These are phyloP conservation scores for Apostasia ramifera DNA, from an alignment of 106 monocot genomes.

Conservation along the genomic window DNA sequence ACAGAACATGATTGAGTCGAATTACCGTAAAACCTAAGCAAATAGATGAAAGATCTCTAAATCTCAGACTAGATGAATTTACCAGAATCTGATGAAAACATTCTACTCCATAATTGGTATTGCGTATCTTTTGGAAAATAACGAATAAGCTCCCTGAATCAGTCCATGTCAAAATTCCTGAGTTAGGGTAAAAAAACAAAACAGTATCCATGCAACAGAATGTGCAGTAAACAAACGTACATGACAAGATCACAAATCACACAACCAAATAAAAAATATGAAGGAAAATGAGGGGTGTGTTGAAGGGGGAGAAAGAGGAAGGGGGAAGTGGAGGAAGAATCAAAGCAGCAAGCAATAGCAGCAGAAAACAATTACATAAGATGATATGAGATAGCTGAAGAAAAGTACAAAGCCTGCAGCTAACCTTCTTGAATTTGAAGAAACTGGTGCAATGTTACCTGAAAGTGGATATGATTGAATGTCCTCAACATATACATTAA, in stretches of 20 bases:
- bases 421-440: conserved; percentile 25
- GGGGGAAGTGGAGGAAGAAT: too few relatives aligned
- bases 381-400: background rate
- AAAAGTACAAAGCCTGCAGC: background rate
- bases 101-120: conserved; percentile 49
- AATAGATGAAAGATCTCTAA: background rate
- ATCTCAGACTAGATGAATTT: background rate
- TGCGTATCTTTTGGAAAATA: conserved; percentile 33
- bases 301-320: background rate
- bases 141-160: conserved; percentile 36
- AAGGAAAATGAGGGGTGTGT: background rate
- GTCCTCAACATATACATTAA: background rate
- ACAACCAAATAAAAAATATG: conserved; percentile 1
- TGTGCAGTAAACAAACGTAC: background rate
- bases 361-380: background rate
- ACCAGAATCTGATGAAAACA: conserved; percentile 80
- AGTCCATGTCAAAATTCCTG: background rate
- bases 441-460: conserved; percentile 16
- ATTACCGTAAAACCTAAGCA: background rate
- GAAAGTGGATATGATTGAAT: conserved; percentile 1
- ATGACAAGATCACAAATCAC: background rate
- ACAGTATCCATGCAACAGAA: background rate
- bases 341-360: too few relatives aligned
- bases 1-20: background rate
- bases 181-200: background rate